Evolutionary conservation across 2,329 filamentous ascomycete species (phyloP).

Genomic region (Pseudogymnoascus pannorum): DNA sequence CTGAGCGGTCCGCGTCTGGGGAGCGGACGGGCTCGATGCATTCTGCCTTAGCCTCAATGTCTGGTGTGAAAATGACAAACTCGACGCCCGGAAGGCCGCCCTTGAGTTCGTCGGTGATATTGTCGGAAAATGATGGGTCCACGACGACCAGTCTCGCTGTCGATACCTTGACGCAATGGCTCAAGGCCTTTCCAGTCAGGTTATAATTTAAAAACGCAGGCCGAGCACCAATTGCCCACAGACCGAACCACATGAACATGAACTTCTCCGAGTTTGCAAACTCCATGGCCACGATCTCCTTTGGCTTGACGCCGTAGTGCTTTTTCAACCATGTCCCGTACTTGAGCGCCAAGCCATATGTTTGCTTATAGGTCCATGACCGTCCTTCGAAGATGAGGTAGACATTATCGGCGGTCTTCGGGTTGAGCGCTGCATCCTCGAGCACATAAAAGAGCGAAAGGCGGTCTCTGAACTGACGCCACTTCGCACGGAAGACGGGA

Average conservation of each 20-base stretch:
- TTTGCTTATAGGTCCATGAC: constrained; percentile 66
- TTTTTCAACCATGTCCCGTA: constrained; percentile 71
- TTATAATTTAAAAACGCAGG: constrained; percentile 90
- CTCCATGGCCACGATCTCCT: constrained; percentile 73
- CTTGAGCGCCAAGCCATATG: constrained; percentile 62
- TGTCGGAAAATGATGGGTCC: constrained; percentile 51
- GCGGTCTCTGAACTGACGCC: constrained; percentile 49
- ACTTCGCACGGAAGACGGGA: constrained; percentile 35
- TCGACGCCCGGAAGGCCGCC: constrained; percentile 43
- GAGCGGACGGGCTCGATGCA: constrained; percentile 46
- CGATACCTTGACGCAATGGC: constrained; percentile 66
- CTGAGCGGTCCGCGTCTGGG: constrained; percentile 48
- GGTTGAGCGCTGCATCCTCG: constrained; percentile 54
- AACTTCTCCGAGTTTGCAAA: constrained; percentile 77
- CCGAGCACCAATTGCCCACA: constrained; percentile 77
- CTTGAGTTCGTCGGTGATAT: constrained; percentile 51
- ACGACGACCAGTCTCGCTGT: constrained; percentile 61
- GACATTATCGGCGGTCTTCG: constrained; percentile 43
- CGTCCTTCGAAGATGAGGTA: constrained; percentile 64
- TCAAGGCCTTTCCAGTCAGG: constrained; percentile 59
- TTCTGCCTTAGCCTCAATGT: constrained; percentile 47
- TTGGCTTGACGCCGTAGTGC: constrained; percentile 53
- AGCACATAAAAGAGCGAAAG: constrained; percentile 69
- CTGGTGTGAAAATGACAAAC: constrained; percentile 54
- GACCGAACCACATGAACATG: constrained; percentile 64